Evolutionary conservation across 2,329 filamentous ascomycete species (phyloP).

Genomic region (Trichoderma breve): DNA sequence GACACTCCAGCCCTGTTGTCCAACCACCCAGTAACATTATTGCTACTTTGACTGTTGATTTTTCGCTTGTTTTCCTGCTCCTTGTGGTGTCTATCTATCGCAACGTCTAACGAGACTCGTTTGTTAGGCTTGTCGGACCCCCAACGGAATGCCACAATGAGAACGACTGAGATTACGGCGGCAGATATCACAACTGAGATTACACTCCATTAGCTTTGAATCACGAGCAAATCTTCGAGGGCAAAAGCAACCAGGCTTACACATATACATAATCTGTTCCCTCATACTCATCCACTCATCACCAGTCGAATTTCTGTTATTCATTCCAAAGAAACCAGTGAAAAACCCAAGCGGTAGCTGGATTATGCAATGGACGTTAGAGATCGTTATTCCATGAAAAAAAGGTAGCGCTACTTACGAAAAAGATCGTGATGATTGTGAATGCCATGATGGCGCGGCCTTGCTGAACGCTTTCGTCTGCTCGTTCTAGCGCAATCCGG

Average conservation of each 20-base stretch:
- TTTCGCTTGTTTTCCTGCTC: neutral
- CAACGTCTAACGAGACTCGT: neutral
- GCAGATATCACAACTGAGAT: neutral
- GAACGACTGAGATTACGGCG: neutral
- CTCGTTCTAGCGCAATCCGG: neutral
- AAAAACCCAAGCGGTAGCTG: neutral
- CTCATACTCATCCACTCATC: neutral
- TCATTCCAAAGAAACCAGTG: neutral
- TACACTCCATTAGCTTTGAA: neutral
- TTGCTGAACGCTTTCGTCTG: neutral
- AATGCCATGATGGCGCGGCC: neutral
- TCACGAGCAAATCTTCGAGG: neutral
- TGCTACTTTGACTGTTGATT: neutral
- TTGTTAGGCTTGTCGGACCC: neutral
- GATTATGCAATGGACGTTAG: neutral
- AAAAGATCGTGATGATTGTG: neutral
- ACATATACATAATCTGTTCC: neutral
- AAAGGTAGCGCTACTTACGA: neutral
- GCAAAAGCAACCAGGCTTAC: neutral
- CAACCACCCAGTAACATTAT: neutral
- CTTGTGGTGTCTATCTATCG: neutral
- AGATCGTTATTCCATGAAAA: neutral
- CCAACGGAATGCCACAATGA: neutral
- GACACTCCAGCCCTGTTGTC: neutral
- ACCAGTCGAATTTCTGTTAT: neutral